phyloP scores from a whole-genome alignment of 352 stramenopile genomes.

The Sclerospora graminicola region DNA sequence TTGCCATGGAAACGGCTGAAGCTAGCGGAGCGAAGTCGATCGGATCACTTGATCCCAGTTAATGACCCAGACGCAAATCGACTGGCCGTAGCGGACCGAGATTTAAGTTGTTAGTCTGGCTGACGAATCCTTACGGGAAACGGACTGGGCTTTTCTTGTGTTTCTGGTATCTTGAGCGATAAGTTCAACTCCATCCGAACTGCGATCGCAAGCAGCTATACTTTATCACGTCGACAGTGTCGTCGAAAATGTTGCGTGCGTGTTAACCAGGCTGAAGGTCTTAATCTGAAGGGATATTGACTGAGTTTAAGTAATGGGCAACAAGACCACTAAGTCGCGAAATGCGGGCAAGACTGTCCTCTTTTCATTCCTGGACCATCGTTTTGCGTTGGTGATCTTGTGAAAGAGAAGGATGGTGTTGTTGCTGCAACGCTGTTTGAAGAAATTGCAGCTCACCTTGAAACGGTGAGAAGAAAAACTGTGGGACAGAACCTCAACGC shows the following conservation, averaged over 20 bases:
- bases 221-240: too few species aligned
- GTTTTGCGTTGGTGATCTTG: too few species aligned
- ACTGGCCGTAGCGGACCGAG: slow-evolving; percentile 90
- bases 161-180: slow-evolving; percentile 83
- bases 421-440: slow-evolving; percentile 85
- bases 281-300: slow-evolving; percentile 95
- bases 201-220: slow-evolving; percentile 56
- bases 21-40: slow-evolving; percentile 40
- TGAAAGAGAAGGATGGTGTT: slow-evolving; percentile 98
- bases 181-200: slow-evolving; percentile 42
- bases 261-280: too few species aligned
- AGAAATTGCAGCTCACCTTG: slow-evolving; percentile 87
- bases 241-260: too few species aligned
- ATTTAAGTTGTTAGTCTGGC: slow-evolving; percentile 45
- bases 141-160: slow-evolving; percentile 93
- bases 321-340: too few species aligned
- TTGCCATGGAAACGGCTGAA: slow-evolving; percentile 84
- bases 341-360: slow-evolving; percentile 87
- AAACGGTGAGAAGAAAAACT: slow-evolving; percentile 40
- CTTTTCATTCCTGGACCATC: slow-evolving; percentile 98
- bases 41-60: slow-evolving; percentile 93
- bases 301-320: slow-evolving; percentile 99
- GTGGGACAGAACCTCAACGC: slow-evolving; percentile 71
- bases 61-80: slow-evolving; percentile 99
- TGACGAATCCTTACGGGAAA: slow-evolving; percentile 98